These are phyloP conservation scores for Dipteronia sinensis DNA, from an alignment of 345 rosid species.

Conservation along the genomic window DNA sequence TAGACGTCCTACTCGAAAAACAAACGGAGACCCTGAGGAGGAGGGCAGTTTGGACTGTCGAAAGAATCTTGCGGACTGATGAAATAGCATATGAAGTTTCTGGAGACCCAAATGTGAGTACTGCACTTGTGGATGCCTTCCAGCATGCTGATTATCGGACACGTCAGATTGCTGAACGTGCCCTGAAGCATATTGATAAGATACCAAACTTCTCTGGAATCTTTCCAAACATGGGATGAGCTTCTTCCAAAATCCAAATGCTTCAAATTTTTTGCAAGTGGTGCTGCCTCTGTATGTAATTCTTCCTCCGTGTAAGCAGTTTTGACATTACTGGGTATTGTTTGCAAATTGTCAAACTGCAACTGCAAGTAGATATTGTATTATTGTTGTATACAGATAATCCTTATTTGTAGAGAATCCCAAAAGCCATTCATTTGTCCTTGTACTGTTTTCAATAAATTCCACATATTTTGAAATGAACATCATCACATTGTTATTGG, in stretches of 20 bases:
- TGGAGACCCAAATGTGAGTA: slow-evolving; percentile 70
- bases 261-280: slow-evolving; percentile 5
- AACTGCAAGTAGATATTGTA: slow-evolving; percentile 32
- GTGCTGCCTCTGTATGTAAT: slow-evolving; percentile 27
- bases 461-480: background rate
- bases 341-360: slow-evolving; percentile 9
- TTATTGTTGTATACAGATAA: slow-evolving; percentile 30
- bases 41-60: slow-evolving; percentile 86
- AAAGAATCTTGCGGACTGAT: slow-evolving; percentile 79
- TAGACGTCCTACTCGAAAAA: slow-evolving; percentile 71
- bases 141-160: slow-evolving; percentile 88
- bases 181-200: slow-evolving; percentile 82
- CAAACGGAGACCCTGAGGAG: slow-evolving; percentile 70
- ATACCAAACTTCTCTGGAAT: slow-evolving; percentile 95
- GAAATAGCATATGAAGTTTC: slow-evolving; percentile 77
- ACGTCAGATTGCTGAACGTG: slow-evolving; percentile 86
- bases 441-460: slow-evolving; percentile 5
- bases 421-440: slow-evolving; percentile 26
- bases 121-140: slow-evolving; percentile 94
- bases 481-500: background rate
- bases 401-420: slow-evolving; percentile 29
- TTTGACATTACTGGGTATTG: slow-evolving; percentile 22
- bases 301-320: slow-evolving; percentile 17
- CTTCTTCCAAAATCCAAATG: background rate
- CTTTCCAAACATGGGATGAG: slow-evolving; percentile 62